Evolutionary conservation across 192 early-diverging fungal species (phyloP).

Genomic region (Coemansia aciculifera): DNA sequence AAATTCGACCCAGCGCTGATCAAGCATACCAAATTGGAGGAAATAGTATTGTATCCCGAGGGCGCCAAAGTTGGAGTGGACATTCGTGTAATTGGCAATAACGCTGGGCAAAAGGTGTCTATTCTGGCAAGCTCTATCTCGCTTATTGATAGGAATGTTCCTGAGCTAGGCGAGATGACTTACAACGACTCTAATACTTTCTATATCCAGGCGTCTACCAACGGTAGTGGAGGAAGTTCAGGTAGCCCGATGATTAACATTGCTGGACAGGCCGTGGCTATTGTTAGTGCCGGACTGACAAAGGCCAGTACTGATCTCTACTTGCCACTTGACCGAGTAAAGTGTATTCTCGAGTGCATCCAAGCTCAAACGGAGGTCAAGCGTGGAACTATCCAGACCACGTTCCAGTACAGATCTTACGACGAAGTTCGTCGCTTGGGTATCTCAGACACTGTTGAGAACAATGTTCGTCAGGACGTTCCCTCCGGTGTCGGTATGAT

Average conservation of each 20-base stretch:
- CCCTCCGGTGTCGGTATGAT: conserved; percentile 75
- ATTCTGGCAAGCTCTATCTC: conserved; percentile 75
- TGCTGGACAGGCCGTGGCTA: conserved; percentile 70
- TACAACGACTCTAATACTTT: conserved; percentile 85
- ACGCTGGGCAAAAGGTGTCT: conserved; percentile 79
- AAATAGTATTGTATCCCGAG: conserved; percentile 69
- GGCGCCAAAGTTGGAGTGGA: conserved; percentile 73
- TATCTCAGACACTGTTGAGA: conserved; percentile 65
- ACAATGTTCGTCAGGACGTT: conserved; percentile 59
- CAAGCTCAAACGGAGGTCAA: conserved; percentile 60
- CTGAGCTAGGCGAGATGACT: conserved; percentile 66
- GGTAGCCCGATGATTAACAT: conserved; percentile 80
- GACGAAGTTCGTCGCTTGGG: conserved; percentile 74
- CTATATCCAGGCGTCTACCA: conserved; percentile 75
- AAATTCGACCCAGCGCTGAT: conserved; percentile 69
- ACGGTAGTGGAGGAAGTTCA: conserved; percentile 73
- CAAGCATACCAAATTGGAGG: conserved; percentile 67
- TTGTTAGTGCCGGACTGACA: conserved; percentile 71
- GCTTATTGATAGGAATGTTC: conserved; percentile 71
- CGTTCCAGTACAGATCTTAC: conserved; percentile 69
- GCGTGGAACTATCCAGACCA: conserved; percentile 76
- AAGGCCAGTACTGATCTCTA: conserved; percentile 73
- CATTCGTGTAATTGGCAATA: conserved; percentile 76
- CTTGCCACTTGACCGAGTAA: conserved; percentile 73
- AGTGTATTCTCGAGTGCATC: conserved; percentile 63